phyloP scores from a whole-genome alignment of 306 rosid species.

The Medicago ruthenica region DNA sequence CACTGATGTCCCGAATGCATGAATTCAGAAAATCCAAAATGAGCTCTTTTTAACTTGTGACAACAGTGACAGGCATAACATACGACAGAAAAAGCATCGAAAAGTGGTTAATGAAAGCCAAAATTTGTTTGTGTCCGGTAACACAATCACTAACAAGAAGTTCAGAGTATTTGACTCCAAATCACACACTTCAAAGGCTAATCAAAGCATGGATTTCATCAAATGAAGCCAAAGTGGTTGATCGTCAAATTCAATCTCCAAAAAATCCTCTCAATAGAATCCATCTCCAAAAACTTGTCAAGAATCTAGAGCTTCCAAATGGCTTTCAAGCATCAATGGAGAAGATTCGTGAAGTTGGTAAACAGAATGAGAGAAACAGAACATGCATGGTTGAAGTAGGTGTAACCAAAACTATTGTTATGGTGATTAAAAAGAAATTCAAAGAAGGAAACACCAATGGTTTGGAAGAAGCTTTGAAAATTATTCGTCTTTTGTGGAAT shows the following conservation, averaged over 20 bases:
- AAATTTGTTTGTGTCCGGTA: conserved; percentile 59
- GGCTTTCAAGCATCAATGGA: conserved; percentile 37
- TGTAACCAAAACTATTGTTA: conserved; percentile 52
- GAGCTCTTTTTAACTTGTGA: conserved; percentile 53
- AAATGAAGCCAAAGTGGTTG: conserved; percentile 49
- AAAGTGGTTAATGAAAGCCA: conserved; percentile 58
- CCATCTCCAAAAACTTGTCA: conserved; percentile 51
- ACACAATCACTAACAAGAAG: no score
- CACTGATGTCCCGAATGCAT: no score
- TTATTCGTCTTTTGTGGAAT: conserved; percentile 54
- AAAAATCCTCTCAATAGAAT: conserved; percentile 45
- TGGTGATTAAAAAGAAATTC: conserved; percentile 47
- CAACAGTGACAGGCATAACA: conserved; percentile 50
- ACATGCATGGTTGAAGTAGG: conserved; percentile 66
- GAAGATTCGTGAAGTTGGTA: conserved; percentile 53
- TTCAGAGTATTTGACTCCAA: no score
- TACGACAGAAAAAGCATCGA: conserved; percentile 84
- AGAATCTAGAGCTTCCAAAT: conserved; percentile 43
- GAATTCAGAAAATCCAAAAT: no score
- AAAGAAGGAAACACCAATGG: conserved; percentile 39
- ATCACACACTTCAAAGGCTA: no score
- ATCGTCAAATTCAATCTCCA: conserved; percentile 51
- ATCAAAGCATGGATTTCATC: conserved; percentile 69
- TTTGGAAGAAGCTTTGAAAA: conserved; percentile 54
- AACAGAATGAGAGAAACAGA: conserved; percentile 51